Evolutionary conservation across 768 basidiomycete genomes (phyloP).

Genomic region (Macrocybe gigantea): DNA sequence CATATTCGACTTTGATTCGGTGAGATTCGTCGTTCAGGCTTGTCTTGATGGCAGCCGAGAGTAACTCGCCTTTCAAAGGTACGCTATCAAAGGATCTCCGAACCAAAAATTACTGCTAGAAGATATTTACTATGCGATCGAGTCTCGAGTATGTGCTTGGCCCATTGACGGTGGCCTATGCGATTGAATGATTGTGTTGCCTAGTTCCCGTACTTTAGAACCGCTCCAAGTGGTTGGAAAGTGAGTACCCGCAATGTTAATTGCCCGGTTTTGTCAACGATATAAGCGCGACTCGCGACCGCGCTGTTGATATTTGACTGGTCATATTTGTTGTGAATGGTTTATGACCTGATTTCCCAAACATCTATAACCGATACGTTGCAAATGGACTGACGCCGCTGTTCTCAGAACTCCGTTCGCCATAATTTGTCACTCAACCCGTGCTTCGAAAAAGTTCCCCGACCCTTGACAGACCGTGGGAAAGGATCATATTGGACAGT

Average conservation of each 20-base stretch:
- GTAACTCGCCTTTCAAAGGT: conserved; percentile 36
- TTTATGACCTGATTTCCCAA: conserved; percentile 28
- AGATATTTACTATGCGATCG: conserved; percentile 90
- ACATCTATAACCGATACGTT: conserved; percentile 17
- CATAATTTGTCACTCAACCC: conserved; percentile 89
- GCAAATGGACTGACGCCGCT: conserved; percentile 17
- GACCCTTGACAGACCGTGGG: conserved; percentile 86
- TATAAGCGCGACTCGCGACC: conserved; percentile 31
- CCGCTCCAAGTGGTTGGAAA: conserved; percentile 89
- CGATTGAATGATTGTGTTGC: conserved; percentile 2
- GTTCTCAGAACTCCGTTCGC: conserved; percentile 75
- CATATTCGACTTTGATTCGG: conserved; percentile 88
- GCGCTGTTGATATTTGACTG: conserved; percentile 64
- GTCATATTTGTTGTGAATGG: conserved; percentile 51
- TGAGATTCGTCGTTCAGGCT: conserved; percentile 29
- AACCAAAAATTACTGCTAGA: conserved; percentile 81
- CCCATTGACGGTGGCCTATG: conserved; percentile 2
- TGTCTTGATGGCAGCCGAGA: conserved; percentile 1
- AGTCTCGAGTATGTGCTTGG: conserved; percentile 62
- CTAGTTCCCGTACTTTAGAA: conserved; percentile 86
- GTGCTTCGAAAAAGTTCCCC: conserved; percentile 87
- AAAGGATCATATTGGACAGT: conserved; percentile 93
- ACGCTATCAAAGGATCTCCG: conserved; percentile 88
- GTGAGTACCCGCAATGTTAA: conserved; percentile 35
- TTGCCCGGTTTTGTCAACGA: conserved; percentile 5